Base-by-base conservation (phyloP, 257 asterid species). In the Knoxia roxburghii region DNA sequence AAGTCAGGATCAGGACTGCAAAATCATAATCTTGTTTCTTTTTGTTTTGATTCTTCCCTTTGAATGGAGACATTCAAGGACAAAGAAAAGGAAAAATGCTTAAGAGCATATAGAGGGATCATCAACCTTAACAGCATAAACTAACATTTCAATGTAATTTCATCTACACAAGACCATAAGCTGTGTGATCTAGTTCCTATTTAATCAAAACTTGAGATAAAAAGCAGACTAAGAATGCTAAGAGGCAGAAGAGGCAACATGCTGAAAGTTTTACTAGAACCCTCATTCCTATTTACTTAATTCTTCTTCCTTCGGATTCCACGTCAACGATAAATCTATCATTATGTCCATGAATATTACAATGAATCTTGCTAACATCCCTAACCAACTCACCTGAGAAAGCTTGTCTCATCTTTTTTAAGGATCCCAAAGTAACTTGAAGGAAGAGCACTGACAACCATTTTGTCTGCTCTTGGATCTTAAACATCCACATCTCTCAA, bases 301-400 rank as follows among this genome's bases (percentile, higher is more conserved):
- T 10, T 45, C n/a, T 32, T 57, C 33, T n/a, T 68, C 62, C 23
- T 4, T 23, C 7, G 7, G 3, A 8, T 56, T 11, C 59, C 15
- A 45, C 17, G 13, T 30, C 29, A 23, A 45, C n/a, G 45, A 65
- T 52, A 21, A 68, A 43, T 40, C n/a, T 45, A 7, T 66, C 20
- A 2, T 61, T 29, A 17, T 23, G 29, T 20, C 45, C 63, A 27
- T 2, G 61, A 39, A 48, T 23, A 37, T n/a, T 3, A n/a, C 26
- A 54, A 35, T 6, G n/a, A 48, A 69, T 43, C 12, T 15, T 2
- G 65, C 32, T 18, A 39, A 41, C 67, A 37, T 64, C 21, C 63
- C 45, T 26, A 30, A 33, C 55, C 49, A 33, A 45, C 40, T 69
- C 66, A 60, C 6, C 29, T 70, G 45, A 33, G 48, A 32, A 53